Conservation (phyloP, 1,284 basidiomycete species). For the Cryptococcus sp. region DNA sequence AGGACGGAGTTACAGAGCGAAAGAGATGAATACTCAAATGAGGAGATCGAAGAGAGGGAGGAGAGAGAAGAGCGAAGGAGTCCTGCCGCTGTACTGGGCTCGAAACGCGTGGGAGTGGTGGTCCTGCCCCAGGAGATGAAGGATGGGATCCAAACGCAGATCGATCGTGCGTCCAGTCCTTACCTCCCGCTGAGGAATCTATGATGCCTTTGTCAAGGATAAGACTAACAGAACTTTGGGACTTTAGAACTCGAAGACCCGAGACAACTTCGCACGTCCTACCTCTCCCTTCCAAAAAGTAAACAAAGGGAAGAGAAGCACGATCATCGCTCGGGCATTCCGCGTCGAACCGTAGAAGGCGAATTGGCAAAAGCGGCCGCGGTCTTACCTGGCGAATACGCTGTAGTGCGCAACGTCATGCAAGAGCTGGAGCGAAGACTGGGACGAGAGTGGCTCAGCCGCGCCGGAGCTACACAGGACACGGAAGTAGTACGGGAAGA, state of each 20-base stretch:
- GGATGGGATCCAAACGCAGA: constrained; percentile 40
- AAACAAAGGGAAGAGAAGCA: constrained; percentile 13
- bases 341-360: constrained; percentile 18
- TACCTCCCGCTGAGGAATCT: background rate
- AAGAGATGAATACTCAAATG: background rate
- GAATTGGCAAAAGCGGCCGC: constrained; percentile 53
- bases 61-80: constrained; percentile 64
- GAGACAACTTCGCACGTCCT: constrained; percentile 29
- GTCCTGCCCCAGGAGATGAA: constrained; percentile 67
- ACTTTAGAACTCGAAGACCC: constrained; percentile 21
- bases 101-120: constrained; percentile 67
- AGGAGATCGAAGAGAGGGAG: constrained; percentile 34
- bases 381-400: constrained; percentile 55
- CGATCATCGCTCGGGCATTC: constrained; percentile 18
- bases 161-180: constrained; percentile 41
- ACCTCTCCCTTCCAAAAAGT: constrained; percentile 15
- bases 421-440: constrained; percentile 48
- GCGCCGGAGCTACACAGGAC: background rate
- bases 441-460: constrained; percentile 35
- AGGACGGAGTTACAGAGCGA: background rate
- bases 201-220: background rate
- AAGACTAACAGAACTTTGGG: background rate
- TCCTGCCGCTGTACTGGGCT: constrained; percentile 76
- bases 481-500: background rate
- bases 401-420: constrained; percentile 53